phyloP scores from a whole-genome alignment of 2,329 filamentous ascomycete genomes.

The Diaporthe sp. region DNA sequence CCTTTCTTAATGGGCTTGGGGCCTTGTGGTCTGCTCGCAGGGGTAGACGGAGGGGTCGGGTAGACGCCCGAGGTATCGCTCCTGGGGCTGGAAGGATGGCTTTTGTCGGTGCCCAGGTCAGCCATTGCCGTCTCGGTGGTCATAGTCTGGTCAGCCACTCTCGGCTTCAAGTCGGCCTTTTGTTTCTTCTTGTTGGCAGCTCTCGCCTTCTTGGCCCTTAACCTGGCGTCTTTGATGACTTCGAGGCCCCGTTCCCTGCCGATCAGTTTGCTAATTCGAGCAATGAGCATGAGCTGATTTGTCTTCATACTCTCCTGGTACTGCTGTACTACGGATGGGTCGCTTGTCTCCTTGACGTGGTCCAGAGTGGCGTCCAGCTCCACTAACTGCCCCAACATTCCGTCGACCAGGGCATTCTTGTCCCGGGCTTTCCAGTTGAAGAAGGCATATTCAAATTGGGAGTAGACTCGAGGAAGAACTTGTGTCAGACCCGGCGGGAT shows the following conservation, averaged over 20 bases:
- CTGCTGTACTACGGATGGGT: constrained; percentile 78
- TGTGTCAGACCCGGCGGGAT: constrained; percentile 71
- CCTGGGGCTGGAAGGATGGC: constrained; percentile 37
- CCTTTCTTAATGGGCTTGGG: constrained; percentile 27
- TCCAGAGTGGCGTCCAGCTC: constrained; percentile 87
- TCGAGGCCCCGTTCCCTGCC: constrained; percentile 78
- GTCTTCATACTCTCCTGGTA: constrained; percentile 84
- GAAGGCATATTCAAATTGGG: constrained; percentile 81
- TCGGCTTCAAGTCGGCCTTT: constrained; percentile 76
- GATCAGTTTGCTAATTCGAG: constrained; percentile 81
- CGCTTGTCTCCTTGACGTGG: constrained; percentile 81
- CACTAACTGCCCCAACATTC: constrained; percentile 88
- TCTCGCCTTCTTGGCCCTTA: constrained; percentile 68
- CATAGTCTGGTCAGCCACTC: constrained; percentile 64
- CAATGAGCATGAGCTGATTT: constrained; percentile 82
- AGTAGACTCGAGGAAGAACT: constrained; percentile 75
- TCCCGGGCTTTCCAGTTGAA: constrained; percentile 87
- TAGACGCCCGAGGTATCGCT: constrained; percentile 57
- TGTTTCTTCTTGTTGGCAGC: constrained; percentile 70
- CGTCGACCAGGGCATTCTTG: constrained; percentile 80
- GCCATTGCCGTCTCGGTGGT: constrained; percentile 49
- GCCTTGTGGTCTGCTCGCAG: constrained; percentile 19
- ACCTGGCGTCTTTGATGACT: constrained; percentile 76
- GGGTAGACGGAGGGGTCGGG: constrained; percentile 63
- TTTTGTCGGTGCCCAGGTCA: constrained; percentile 50